Evolutionary conservation across 106 monocot species (phyloP), one percentile per base, ranked within the genome.

Genomic region (Allium fistulosum): DNA sequence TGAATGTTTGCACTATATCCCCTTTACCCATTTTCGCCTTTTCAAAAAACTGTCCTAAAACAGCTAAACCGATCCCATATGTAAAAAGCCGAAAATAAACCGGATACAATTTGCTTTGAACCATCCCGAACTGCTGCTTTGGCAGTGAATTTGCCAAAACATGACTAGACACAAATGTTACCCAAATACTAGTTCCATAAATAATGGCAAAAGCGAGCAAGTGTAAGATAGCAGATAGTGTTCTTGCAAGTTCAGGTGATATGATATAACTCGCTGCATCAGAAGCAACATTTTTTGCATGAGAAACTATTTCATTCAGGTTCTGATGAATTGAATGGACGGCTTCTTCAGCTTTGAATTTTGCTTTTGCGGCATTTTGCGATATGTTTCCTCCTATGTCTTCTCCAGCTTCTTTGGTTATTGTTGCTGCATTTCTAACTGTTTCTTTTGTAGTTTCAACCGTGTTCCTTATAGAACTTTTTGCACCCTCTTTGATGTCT

Each of bases 51-150:
- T 93, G 87, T 1, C 76, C 80, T 12, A 81, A 7, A 7, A 75
- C 37, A 16, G 79, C 83, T 0, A 72, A n/a, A 0, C 62, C 82
- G 49, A 83, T 26, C 26, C 74, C 68, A 49, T 69, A 80, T 0
- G 77, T 81, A 76, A 88, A 57, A 26, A 53, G 69, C 50, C 78
- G 82, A 72, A 94, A 94, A 74, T 94, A 91, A 26, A 88, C 77
- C n/a, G 94, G 94, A 52, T 88, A 91, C 10, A 91, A 37, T 76
- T 78, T 79, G 72, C 94, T 88, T 83, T 91, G 94, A 67, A 91
- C 75, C 27, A 88, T 18, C 59, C 87, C 94, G 17, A 94, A 74
- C 77, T 90, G 94, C 80, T 94, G 94, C 71, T 87, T 67, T 11
- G 85, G 84, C 74, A 90, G 55, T 26, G 77, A 80, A 9, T 66